Percentiles rank a stretch among this genome's conserved stretches.
phyloP scores from a whole-genome alignment of 202 grass and related monocot species.

The Dendrocalamus latiflorus region DNA sequence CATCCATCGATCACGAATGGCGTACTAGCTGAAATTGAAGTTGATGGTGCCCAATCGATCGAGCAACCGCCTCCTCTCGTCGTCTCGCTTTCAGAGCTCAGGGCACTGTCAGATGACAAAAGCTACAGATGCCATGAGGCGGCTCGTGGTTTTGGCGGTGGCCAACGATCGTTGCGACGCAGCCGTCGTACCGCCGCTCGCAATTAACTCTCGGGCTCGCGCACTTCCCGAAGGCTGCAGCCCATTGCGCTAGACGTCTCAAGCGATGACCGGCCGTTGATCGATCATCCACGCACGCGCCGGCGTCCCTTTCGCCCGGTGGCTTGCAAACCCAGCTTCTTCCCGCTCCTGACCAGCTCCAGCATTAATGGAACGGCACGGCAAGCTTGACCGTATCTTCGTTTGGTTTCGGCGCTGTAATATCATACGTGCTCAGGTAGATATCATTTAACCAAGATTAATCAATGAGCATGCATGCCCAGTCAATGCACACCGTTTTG shows the following conservation, averaged over 20 bases:
- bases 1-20: neutral
- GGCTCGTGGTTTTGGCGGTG: neutral
- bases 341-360: neutral
- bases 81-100: neutral
- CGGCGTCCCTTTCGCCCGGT: slow-evolving; percentile 18
- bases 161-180: slow-evolving; percentile 7
- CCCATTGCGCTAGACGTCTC: neutral
- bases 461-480: neutral
- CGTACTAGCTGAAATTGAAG: neutral
- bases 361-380: neutral
- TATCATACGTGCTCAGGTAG: neutral
- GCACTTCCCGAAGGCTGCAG: slow-evolving; percentile 3
- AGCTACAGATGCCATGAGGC: neutral
- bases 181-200: slow-evolving; percentile 25
- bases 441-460: slow-evolving; percentile 12
- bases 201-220: neutral
- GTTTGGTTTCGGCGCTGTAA: neutral
- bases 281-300: neutral
- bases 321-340: slow-evolving; percentile 24
- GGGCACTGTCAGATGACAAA: neutral
- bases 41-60: neutral
- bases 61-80: neutral
- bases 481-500: neutral
- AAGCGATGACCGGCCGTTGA: neutral
- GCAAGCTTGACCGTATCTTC: neutral